Conservation (phyloP, 768 basidiomycete genomes). For the Termitomyces sp. region DNA sequence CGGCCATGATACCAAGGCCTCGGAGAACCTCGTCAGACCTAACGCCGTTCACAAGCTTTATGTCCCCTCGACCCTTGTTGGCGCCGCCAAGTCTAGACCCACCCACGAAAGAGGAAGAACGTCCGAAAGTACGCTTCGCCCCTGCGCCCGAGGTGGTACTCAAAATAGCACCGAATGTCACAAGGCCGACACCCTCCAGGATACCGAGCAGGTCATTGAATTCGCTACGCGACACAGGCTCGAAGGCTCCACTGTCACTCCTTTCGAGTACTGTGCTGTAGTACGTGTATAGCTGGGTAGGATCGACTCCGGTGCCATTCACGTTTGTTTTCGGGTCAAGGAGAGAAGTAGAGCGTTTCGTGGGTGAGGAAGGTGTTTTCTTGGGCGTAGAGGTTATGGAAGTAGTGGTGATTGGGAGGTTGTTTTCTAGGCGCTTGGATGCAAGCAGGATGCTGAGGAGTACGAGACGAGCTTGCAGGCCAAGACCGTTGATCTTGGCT, state of each 20-base stretch:
- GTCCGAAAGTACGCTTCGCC: constrained; percentile 46
- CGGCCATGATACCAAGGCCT: constrained; percentile 49
- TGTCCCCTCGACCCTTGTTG: constrained; percentile 38
- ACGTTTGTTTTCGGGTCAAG: constrained; percentile 18
- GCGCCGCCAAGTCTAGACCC: constrained; percentile 28
- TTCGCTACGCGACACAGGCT: constrained; percentile 68
- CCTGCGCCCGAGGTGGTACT: constrained; percentile 13
- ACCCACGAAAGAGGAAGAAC: constrained; percentile 52
- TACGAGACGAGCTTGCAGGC: constrained; percentile 68
- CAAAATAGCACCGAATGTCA: constrained; percentile 16
- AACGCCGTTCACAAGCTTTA: constrained; percentile 55
- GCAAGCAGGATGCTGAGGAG: constrained; percentile 62
- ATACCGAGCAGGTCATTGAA: constrained; percentile 68
- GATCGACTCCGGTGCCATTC: constrained; percentile 42
- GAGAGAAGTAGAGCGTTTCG: constrained; percentile 45
- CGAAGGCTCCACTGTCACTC: constrained; percentile 47
- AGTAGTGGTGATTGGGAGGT: constrained; percentile 44
- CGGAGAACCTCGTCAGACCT: constrained; percentile 66
- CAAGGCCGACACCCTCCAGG: constrained; percentile 65
- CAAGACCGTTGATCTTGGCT: constrained; percentile 60
- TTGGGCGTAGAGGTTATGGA: constrained; percentile 26
- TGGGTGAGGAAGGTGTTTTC: constrained; percentile 34
- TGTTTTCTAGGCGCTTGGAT: constrained; percentile 53
- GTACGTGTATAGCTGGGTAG: constrained; percentile 56
- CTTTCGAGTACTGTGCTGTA: constrained; percentile 57